These are phyloP conservation scores for Xylaria sp. DNA, from an alignment of 2,329 filamentous ascomycete species.

Conservation along the genomic window DNA sequence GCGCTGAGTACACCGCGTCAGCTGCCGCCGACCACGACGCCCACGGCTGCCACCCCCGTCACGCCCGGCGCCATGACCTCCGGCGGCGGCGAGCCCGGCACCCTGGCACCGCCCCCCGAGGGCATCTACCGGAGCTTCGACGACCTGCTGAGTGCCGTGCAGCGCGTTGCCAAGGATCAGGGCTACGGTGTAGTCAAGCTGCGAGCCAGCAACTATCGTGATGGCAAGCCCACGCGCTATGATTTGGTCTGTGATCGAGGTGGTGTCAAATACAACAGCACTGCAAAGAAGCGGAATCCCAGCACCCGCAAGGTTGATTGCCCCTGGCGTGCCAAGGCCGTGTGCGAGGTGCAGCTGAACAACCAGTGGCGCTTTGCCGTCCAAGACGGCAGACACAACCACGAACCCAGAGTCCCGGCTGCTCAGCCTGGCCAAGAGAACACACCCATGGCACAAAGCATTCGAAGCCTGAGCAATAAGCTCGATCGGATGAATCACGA, in stretches of 20 bases:
- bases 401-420: slow-evolving; percentile 67
- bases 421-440: slow-evolving; percentile 67
- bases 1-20: slow-evolving; percentile 47
- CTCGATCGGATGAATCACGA: slow-evolving; percentile 69
- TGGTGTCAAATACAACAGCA: slow-evolving; percentile 73
- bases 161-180: slow-evolving; percentile 70
- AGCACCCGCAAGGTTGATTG: slow-evolving; percentile 73
- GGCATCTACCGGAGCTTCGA: slow-evolving; percentile 70
- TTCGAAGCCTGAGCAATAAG: slow-evolving; percentile 69
- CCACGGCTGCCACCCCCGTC: slow-evolving; percentile 39
- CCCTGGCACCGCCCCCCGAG: slow-evolving; percentile 66
- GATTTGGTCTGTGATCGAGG: slow-evolving; percentile 72
- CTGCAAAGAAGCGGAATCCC: slow-evolving; percentile 72
- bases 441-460: slow-evolving; percentile 66
- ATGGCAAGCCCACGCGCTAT: slow-evolving; percentile 70
- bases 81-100: slow-evolving; percentile 42
- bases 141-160: slow-evolving; percentile 67
- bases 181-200: slow-evolving; percentile 72
- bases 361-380: slow-evolving; percentile 74
- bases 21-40: slow-evolving; percentile 37
- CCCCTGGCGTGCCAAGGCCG: slow-evolving; percentile 71
- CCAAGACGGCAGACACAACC: slow-evolving; percentile 70
- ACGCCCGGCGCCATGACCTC: slow-evolving; percentile 45
- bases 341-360: slow-evolving; percentile 70
- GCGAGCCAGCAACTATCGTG: slow-evolving; percentile 71